Base-by-base conservation (phyloP, 495 filamentous ascomycete species). In the Hypoxylon rickii region DNA sequence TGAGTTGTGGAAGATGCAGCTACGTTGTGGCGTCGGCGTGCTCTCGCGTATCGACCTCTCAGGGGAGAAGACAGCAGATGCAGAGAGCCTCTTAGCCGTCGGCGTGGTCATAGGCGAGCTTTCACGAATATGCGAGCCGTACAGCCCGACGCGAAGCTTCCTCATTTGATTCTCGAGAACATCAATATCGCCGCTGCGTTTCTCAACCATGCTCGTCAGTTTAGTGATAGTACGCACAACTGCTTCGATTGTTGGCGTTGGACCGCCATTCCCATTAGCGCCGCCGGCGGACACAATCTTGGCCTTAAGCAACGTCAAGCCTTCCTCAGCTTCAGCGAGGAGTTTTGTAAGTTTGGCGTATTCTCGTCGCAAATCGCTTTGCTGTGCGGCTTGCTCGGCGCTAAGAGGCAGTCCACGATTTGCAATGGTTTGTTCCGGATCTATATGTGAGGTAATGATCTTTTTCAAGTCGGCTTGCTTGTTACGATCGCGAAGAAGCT, bases 201-300 rank as follows among this genome's bases (percentile, higher is more conserved):
- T 86, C 75, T 96, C 89, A 0, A 87, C 86, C 89, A 97, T 96
- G 53, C 74, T 83, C 44, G 92, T 97, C 83, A 99, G 89, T 48
- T 94, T 96, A 44, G 76, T 76, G 56, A 99, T 96, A 4, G 95
- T 97, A 42, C 87, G 88, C 36, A 89, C 83, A 15, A 97, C 90
- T 6, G 90, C 90, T 58, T 97, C 95, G 1, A 96, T 87, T 0
- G 93, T 97, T 2, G 94, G 95, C 49, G 55, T 66, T n/a, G 67
- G 73, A 15, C 73, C 71, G 4, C 72, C 69, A 34, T 71, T 73
- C 31, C 76, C 72, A 11, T 65, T 71, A 16, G 75, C 74, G 22
- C 72, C 70, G 7, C 71, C 68, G 1, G 78, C 77, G 12, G 83
- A 79, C 1, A 88, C 86, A 17, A 97, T 76, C 59, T 86, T 89